Evolutionary conservation across 768 basidiomycete species (phyloP), one percentile per base, ranked within the genome.

Genomic region (Termitomyces sp.): DNA sequence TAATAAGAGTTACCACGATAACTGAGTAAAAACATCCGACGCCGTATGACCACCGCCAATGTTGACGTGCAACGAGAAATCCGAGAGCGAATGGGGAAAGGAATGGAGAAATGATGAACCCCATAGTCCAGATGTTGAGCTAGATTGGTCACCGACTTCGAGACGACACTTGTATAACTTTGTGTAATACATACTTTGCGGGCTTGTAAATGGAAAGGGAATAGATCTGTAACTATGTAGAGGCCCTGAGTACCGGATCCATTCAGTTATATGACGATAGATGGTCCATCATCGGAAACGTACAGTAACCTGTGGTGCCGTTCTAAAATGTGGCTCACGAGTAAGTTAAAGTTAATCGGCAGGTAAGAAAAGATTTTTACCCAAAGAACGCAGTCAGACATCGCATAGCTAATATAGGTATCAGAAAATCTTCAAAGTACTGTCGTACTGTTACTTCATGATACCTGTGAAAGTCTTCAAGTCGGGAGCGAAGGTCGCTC

Each of bases 81-180:
- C 88, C 87, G 63, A 88, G 85, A 0, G 82, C 78, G 67, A 87
- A 88, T 0, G 88, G 88, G 2, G 85, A 86, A 10, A 84, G 66
- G 75, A 85, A 85, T 10, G 83, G 86, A 14, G 86, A 86, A 32
- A 87, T 70, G 67, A 89, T 81, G 73, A 89, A 87, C 1, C 86
- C 88, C 81, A 89, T 84, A 3, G 87, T 88, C 88, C 87, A 88
- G 54, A 86, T 72, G 64, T 86, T 87, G 40, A 89, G 77, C 85
- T 87, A 61, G 15, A 31, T 14, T 32, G 32, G 12, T 45, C 6
- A 56, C 17, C 3, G 15, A 5, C 5, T 43, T 53, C 12, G 61
- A 48, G 34, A 25, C 32, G 3, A 4, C 17, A 10, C 1, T 31
- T n/a, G 3, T 20, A 20, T 53, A 34, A 12, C 7, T 12, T 3